Percentiles rank a stretch among this genome's conserved stretches.
Evolutionary conservation across 164 flowering plant genomes (phyloP).

Genomic region (Buxus sempervirens): DNA sequence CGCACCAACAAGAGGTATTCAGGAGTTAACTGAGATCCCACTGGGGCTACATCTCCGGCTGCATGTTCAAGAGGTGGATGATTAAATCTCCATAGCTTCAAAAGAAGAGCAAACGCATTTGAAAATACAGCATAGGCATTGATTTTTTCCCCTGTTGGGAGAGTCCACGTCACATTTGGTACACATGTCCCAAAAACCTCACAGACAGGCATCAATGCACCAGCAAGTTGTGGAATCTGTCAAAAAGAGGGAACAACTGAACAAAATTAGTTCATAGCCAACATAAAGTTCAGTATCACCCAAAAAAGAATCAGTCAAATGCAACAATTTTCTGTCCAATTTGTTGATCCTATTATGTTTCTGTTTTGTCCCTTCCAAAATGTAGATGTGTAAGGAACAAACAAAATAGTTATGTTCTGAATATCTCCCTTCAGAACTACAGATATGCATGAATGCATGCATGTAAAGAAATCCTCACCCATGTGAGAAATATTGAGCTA

Average conservation of each 20-base stretch:
- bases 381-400: background rate
- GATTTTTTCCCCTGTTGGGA: slow-evolving; percentile 79
- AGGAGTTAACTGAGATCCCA: slow-evolving; percentile 90
- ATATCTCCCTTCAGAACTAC: background rate
- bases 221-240: slow-evolving; percentile 94
- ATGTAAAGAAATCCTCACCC: background rate
- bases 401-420: background rate
- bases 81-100: slow-evolving; percentile 92
- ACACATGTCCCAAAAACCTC: slow-evolving; percentile 92
- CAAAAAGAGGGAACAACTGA: background rate
- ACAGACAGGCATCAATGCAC: slow-evolving; percentile 87
- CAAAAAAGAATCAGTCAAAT: too few relatives aligned
- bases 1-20: slow-evolving; percentile 81
- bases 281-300: background rate
- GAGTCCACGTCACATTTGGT: slow-evolving; percentile 68
- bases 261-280: slow-evolving; percentile 3
- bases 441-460: background rate
- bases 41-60: slow-evolving; percentile 83
- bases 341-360: background rate
- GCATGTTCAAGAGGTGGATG: slow-evolving; percentile 90
- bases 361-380: too few relatives aligned
- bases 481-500: background rate
- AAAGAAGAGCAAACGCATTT: slow-evolving; percentile 89
- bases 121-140: slow-evolving; percentile 83
- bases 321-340: background rate